Evolutionary conservation across 2,329 filamentous ascomycete genomes (phyloP), one percentile per base, ranked within the genome.

Genomic region (Albophoma yamanashiensis): DNA sequence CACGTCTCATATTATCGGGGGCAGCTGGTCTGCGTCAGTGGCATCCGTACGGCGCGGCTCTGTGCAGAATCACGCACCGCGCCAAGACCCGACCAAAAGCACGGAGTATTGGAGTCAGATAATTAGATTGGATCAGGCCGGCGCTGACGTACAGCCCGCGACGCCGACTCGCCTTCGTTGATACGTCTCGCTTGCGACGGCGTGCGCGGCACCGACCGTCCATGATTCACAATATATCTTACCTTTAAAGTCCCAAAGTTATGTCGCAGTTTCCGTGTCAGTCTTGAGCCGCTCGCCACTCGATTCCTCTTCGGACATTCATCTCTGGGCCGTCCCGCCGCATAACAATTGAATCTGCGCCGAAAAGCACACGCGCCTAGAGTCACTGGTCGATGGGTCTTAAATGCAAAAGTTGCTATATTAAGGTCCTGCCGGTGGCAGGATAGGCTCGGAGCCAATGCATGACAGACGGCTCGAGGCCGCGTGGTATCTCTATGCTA

Each of bases 401-500:
- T 38, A 20, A 22, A 38, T 55, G 20, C 50, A 55, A 55, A 8
- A 11, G 14, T 36, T 36, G 50, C 11, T 57, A 42, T 15, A 61
- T 61, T 61, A 61, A 43, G 39, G 17, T 12, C 39, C 56, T 59
- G 45, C 56, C 27, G 15, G 12, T 15, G 36, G 43, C 52, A 56
- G 52, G 12, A 20, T 45, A 42, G 20, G 34, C 43, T 27, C 25
- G 52, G 17, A n/a, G 50, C 57, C 42, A 40, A 25, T 50, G 42
- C 56, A 45, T n/a, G n/a, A 27, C 20, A 22, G 52, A 43, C 22
- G 22, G 34, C 56, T 20, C 52, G 6, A 17, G 12, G 45, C 57
- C 57, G 55, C 42, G 57, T 61, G 60, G 60, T 61, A 61, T 61
- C 60, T 59, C 55, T 61, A 57, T 61, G 57, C 39, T 57, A 61